Conservation (phyloP, 208 protist species). For the Trypanosoma cruzi region DNA sequence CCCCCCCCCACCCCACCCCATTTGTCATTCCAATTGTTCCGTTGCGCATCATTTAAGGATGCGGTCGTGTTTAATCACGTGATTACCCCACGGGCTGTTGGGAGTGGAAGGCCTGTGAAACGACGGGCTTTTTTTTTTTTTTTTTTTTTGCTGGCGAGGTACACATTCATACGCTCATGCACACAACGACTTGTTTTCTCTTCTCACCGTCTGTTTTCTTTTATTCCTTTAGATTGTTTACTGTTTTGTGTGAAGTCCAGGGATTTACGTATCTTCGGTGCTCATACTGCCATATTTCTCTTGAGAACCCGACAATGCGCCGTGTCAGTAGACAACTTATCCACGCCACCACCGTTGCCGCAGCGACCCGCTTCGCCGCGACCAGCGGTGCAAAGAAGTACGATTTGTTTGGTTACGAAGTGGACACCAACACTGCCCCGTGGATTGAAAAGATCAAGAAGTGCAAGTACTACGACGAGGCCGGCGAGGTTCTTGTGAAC, state of each 20-base stretch:
- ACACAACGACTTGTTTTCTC: too few relatives aligned
- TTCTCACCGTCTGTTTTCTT: too few relatives aligned
- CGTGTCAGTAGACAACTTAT: slow-evolving; percentile 66
- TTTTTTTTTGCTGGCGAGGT: too few relatives aligned
- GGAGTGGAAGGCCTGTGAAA: neutral
- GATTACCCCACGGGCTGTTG: neutral
- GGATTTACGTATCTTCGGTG: neutral
- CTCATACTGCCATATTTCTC: slow-evolving; percentile 9
- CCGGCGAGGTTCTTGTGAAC: slow-evolving; percentile 85
- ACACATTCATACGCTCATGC: too few relatives aligned
- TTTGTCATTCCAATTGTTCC: too few relatives aligned
- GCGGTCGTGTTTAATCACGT: too few relatives aligned
- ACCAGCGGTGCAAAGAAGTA: slow-evolving; percentile 67
- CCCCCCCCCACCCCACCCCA: too few relatives aligned
- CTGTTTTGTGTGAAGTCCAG: neutral
- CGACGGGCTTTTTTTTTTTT: too few relatives aligned
- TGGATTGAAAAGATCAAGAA: slow-evolving; percentile 88
- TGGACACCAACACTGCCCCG: slow-evolving; percentile 79
- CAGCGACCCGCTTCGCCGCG: slow-evolving; percentile 39
- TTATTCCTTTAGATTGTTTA: too few relatives aligned
- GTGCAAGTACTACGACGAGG: slow-evolving; percentile 88
- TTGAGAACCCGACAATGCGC: slow-evolving; percentile 45
- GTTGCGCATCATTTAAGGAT: too few relatives aligned
- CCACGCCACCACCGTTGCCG: slow-evolving; percentile 37
- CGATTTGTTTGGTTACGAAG: slow-evolving; percentile 89